Conservation (phyloP, 257 asterid species). For the Solanum chiquidenum region DNA sequence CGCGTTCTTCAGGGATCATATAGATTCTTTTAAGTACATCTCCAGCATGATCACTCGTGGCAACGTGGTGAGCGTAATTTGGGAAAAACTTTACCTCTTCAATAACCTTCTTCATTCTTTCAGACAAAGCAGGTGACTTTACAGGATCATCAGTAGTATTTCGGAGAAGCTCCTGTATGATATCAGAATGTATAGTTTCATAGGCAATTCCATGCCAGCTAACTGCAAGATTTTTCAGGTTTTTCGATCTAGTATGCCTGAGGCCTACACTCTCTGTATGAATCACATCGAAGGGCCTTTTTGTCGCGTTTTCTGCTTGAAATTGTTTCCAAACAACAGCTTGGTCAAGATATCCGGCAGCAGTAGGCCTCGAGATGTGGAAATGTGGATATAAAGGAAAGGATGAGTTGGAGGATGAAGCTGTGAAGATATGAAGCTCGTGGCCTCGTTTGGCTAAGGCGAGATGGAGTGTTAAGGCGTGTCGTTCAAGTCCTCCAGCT, state of each 20-base stretch:
- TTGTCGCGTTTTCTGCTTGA: constrained; percentile 28
- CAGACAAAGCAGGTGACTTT: constrained; percentile 14
- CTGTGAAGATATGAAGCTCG: constrained; percentile 55
- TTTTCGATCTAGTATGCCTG: constrained; percentile 50
- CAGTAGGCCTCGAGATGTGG: constrained; percentile 49
- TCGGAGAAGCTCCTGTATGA: constrained; percentile 50
- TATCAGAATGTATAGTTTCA: constrained; percentile 40
- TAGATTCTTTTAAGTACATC: constrained; percentile 63
- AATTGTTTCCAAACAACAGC: constrained; percentile 51
- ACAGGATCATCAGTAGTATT: constrained; percentile 12
- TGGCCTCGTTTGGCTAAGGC: constrained; percentile 50
- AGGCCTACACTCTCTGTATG: constrained; percentile 76
- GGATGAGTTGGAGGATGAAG: constrained; percentile 23
- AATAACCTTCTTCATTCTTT: constrained; percentile 38
- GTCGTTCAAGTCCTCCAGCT: constrained; percentile 71
- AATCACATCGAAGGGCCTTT: constrained; percentile 43
- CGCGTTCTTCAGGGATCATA: constrained; percentile 64
- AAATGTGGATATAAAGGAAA: constrained; percentile 14
- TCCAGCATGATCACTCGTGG: constrained; percentile 65
- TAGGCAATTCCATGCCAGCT: constrained; percentile 82
- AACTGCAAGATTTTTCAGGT: constrained; percentile 45
- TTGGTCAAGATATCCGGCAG: constrained; percentile 63
- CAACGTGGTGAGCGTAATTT: constrained; percentile 62
- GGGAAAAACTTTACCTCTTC: constrained; percentile 60
- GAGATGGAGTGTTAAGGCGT: constrained; percentile 19